Evolutionary conservation across 768 basidiomycete species (phyloP).

Genomic region (Amanita polypyramis): DNA sequence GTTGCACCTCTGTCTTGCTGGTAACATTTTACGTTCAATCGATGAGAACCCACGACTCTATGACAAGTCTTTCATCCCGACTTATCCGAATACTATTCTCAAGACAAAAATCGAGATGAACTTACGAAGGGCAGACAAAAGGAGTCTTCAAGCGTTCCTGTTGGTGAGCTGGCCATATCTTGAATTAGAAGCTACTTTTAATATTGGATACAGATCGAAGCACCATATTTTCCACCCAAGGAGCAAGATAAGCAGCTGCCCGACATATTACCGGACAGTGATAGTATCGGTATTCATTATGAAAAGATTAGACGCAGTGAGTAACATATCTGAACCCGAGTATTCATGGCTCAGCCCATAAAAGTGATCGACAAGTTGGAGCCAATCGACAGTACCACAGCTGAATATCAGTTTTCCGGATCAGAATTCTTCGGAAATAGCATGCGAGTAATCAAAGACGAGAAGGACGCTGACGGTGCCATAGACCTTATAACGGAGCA

Average conservation of each 20-base stretch:
- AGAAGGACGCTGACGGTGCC: conserved; percentile 12
- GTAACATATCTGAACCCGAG: neutral
- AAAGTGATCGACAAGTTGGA: too few relatives aligned
- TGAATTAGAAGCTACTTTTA: neutral
- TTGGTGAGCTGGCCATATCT: neutral
- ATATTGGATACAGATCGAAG: neutral
- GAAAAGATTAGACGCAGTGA: neutral
- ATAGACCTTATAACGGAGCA: conserved; percentile 15
- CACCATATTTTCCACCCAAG: neutral
- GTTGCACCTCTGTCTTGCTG: conserved; percentile 18
- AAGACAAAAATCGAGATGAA: conserved; percentile 6
- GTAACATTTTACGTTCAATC: conserved; percentile 15
- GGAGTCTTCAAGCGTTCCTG: conserved; percentile 2
- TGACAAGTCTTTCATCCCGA: conserved; percentile 11
- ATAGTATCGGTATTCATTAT: neutral
- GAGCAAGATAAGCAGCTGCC: neutral
- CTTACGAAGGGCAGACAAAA: neutral
- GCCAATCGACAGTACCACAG: too few relatives aligned
- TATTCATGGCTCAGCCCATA: too few relatives aligned
- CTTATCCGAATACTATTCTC: conserved; percentile 14
- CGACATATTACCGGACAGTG: neutral
- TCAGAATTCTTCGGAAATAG: conserved; percentile 1
- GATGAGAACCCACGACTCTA: conserved; percentile 15
- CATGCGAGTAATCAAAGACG: conserved; percentile 10
- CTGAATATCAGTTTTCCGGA: conserved; percentile 1